Conservation (phyloP, 2,329 filamentous ascomycete species). For the Aspergillus awamori region DNA sequence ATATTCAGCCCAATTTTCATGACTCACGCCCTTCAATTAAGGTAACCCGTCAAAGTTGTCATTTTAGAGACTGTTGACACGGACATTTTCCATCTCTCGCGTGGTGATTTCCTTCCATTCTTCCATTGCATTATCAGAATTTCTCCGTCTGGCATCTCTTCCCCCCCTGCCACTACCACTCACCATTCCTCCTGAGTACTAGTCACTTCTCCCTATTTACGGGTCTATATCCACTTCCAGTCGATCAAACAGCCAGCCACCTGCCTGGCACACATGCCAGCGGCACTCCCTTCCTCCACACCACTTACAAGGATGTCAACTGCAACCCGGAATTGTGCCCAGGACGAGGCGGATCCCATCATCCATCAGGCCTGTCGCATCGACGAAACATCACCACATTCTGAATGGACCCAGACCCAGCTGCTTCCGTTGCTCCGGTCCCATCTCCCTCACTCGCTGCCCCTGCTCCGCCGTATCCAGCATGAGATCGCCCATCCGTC, state of each 20-base stretch:
- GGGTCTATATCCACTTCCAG: background rate
- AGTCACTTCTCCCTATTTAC: background rate
- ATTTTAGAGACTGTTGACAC: background rate
- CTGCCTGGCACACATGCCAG: too few species aligned
- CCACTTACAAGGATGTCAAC: too few species aligned
- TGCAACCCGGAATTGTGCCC: background rate
- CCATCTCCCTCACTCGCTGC: slow-evolving; percentile 42
- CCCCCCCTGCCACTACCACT: too few species aligned
- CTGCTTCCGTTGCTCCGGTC: slow-evolving; percentile 34
- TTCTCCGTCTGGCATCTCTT: too few species aligned
- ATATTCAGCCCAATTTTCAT: background rate
- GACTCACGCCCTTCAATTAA: background rate
- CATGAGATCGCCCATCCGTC: slow-evolving; percentile 37
- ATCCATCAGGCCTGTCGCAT: too few species aligned
- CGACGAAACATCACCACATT: background rate
- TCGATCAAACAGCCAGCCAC: background rate
- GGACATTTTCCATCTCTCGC: background rate
- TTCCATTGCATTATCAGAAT: too few species aligned
- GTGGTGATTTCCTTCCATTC: background rate
- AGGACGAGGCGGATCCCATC: background rate
- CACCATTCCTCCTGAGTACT: too few species aligned
- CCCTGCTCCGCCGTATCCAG: slow-evolving; percentile 44
- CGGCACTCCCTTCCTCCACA: too few species aligned
- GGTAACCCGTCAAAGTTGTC: background rate
- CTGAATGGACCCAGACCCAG: slow-evolving; percentile 5